phyloP scores from a whole-genome alignment of 2,329 filamentous ascomycete species.

The Alternaria alternata region DNA sequence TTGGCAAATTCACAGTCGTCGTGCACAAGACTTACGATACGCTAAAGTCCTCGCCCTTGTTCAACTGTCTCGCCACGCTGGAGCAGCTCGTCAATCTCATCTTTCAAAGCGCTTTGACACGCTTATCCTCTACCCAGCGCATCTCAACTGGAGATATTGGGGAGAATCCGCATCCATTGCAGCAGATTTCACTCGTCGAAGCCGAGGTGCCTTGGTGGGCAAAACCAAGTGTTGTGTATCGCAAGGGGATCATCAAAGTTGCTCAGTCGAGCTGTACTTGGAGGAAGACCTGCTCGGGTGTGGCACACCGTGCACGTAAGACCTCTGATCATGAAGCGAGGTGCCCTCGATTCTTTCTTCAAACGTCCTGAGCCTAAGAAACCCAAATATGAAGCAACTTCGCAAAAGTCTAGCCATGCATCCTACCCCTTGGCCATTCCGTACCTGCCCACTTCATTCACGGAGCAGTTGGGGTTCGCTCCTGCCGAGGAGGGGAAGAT shows the following conservation, averaged over 20 bases:
- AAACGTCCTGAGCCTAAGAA: constrained; percentile 55
- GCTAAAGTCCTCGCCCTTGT: not conserved
- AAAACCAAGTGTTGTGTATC: not conserved
- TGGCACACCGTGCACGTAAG: not conserved
- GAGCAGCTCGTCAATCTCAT: not conserved
- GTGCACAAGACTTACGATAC: not conserved
- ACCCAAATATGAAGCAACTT: constrained; percentile 44
- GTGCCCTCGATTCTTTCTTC: constrained; percentile 77
- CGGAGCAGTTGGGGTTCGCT: constrained; percentile 51
- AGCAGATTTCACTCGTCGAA: not conserved
- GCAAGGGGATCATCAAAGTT: not conserved
- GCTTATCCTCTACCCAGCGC: no score
- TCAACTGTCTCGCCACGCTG: not conserved
- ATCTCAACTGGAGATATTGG: not conserved
- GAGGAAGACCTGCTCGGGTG: not conserved
- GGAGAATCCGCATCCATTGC: not conserved
- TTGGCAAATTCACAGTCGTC: not conserved
- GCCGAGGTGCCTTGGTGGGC: not conserved
- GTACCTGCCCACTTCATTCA: constrained; percentile 56
- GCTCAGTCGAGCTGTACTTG: not conserved
- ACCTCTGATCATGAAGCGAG: constrained; percentile 55
- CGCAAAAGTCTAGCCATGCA: constrained; percentile 53
- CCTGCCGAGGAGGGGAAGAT: constrained; percentile 62
- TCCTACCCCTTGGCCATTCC: constrained; percentile 64
- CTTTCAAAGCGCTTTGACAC: not conserved